Base-by-base conservation (phyloP, 176 grass and related monocot genomes). In the Oryza glumipatula region DNA sequence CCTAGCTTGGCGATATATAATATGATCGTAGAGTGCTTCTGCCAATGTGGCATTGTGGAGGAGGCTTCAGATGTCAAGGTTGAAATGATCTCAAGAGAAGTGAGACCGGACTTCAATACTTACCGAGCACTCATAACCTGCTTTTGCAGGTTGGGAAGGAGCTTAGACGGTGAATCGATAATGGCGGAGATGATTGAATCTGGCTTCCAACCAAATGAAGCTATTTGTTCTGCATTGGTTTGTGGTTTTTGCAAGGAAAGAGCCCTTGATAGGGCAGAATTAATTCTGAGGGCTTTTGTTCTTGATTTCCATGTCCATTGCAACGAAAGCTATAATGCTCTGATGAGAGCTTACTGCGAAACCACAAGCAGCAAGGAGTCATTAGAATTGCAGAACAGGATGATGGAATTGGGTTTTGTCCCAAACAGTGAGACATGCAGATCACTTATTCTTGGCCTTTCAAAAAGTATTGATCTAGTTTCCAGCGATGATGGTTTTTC, bases 151-250 rank as follows among this genome's bases (percentile, higher is more conserved):
- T 75, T 92, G 24, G 85, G 89, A 33, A 95, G 73, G 80, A 90
- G 72, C 73, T 88, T 39, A 54, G 91, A 89, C 24, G 80, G 73
- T 70, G 86, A 90, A 83, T 73, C 67, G 5, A 33, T 94, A 64
- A 90, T 98, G 87, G 28, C 7, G 19, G 89, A 95, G 73, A 90
- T 98, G 87, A 76, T 89, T 11, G 73, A 92, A 32, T 82, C 39
- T 3, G 76, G 51, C 41, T 11, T 87, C 21, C 79, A 76, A 23
- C 96, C 88, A 3, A 81, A 90, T 19, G 67, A 83, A 26, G 15
- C 63, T 73, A 87, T 95, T 47, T 98, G 96, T 82, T 66, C 85
- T 81, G 84, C 84, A n/a, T 94, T 98, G 81, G 89, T 95, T 58
- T 51, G 33, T 85, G 93, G 93, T 58, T 95, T 86, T 65, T 92